phyloP scores from a whole-genome alignment of 78 protist species.

The Dictyostelium citrinum region DNA sequence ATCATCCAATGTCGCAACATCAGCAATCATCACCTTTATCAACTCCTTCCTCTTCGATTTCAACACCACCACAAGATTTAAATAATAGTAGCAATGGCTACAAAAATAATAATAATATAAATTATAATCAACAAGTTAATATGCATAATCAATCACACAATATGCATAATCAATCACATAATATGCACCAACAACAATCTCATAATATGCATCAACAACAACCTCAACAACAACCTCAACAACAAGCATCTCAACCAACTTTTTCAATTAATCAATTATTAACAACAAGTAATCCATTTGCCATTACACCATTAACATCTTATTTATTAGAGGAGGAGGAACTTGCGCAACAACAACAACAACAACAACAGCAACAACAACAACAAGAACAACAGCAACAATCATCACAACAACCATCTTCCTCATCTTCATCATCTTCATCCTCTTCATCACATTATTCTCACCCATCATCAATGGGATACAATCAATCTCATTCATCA shows the following conservation, averaged over 20 bases:
- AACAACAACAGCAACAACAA: background rate
- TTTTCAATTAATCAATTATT: constrained; percentile 20
- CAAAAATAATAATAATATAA: background rate
- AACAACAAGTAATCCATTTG: constrained; percentile 21
- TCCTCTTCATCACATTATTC: background rate
- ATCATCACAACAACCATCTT: background rate
- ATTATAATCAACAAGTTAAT: background rate
- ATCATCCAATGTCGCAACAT: background rate
- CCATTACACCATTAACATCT: background rate
- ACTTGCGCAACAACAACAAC: background rate
- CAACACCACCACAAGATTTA: constrained; percentile 13
- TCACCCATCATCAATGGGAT: background rate
- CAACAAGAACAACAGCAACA: background rate
- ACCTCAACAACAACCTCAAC: background rate
- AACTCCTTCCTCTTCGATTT: constrained; percentile 11
- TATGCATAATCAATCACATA: background rate
- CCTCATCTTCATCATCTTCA: background rate
- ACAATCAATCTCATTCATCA: background rate
- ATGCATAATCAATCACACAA: background rate
- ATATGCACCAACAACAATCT: background rate
- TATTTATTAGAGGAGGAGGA: constrained; percentile 22
- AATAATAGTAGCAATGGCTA: background rate
- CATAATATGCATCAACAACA: background rate
- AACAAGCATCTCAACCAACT: background rate
- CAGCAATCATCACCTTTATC: constrained; percentile 22